Base-by-base conservation (phyloP, 2,329 filamentous ascomycete species). In the Pseudocercospora fijiensis region DNA sequence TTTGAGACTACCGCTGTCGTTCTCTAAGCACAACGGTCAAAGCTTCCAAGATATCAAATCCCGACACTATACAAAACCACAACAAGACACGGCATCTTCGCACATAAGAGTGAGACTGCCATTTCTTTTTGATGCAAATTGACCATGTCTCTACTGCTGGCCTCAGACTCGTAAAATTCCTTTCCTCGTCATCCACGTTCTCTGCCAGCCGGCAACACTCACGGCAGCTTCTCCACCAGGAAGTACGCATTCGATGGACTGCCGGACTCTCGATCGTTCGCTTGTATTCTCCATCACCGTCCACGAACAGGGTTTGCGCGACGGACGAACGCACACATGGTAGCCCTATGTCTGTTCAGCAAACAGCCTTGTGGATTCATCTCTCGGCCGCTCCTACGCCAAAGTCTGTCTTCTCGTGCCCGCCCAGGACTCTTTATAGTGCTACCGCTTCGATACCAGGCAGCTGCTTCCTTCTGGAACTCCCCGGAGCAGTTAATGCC, bases 71-170 rank as follows among this genome's bases (percentile, higher is more conserved):
- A 51, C 18, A 45, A 47, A 47, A 47, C n/a, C n/a, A 18, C n/a
- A 22, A 18, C 6, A 18, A n/a, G n/a, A 22, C 43, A 47, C 18
- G 47, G 22, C 47, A 51, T 22, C 26, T 51, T 2, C 22, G 2
- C 47, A 51, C 18, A 22, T 22, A 5, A 47, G 43, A 16, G 47
- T 51, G 47, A 51, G 22, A 51, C 47, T 51, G 47, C 24, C 26
- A 51, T 51, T 51, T 51, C 47, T 51, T 51, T 51, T 51, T 51
- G 47, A 24, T 51, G 47, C 47, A 51, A 16, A 16, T 51, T 51
- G 47, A 26, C 47, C 47, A 26, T 51, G 47, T 51, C 47, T 51
- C 47, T 51, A 20, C n/a, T 3, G 43, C 43, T 47, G 43, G 4
- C 43, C 43, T 47, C 43, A 18, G n/a, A 13, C 43, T 47, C 20